Evolutionary conservation across 495 filamentous ascomycete species (phyloP), one percentile per base, ranked within the genome.

Genomic region (Talaromyces liani): DNA sequence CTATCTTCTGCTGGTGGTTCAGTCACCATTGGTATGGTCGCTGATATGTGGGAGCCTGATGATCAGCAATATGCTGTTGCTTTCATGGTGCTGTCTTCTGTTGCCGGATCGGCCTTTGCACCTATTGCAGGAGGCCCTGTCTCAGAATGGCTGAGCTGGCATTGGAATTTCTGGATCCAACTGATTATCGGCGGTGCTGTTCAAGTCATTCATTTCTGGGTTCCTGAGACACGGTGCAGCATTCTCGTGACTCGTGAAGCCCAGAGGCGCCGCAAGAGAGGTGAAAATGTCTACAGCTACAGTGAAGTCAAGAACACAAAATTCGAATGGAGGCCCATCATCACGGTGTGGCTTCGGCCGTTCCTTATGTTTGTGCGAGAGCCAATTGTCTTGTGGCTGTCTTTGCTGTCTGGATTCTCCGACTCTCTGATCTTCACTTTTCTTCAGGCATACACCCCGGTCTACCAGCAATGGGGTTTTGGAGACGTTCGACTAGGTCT

Each of bases 41-140:
- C 87, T 34, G 87, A 90, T 64, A 79, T 90, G 77, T 90, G 81
- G 73, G 82, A 88, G 66, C 71, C 86, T 9, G 82, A 88, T 64
- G 76, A 80, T 22, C 87, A 89, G 67, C 62, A 63, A 45, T 66
- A 54, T 57, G 87, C 85, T 16, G 82, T 88, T 14, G 86, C 87
- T 0, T 90, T 76, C 62, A 79, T 88, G 59, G 86, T 88, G 18
- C 83, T 90, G 64, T 87, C 85, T 12, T 88, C 86, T 4, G 87
- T 89, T 20, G 84, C 82, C 60, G 87, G 87, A 10, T 88, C 87
- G 0, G 79, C 87, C 45, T 72, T 91, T 7, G 90, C 89, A 2
- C 87, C 90, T 1, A 83, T 92, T 58, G 76, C 91, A 45, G 90
- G 90, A 60, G 89, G 88, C n/a, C 90, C 91, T 67, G 77, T 88